Conservation (phyloP, 805 yeast species). For the Saturnispora hagleri region DNA sequence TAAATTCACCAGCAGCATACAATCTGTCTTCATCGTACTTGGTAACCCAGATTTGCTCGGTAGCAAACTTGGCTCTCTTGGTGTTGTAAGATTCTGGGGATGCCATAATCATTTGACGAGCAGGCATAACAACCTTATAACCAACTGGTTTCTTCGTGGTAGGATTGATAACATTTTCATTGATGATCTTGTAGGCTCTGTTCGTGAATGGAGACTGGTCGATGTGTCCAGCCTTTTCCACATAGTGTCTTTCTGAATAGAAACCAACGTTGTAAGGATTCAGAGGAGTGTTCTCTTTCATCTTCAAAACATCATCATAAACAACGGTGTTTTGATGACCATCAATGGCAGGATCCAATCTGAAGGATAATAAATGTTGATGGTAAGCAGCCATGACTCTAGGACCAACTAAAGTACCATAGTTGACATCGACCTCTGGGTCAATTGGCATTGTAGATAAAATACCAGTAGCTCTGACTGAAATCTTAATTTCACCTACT, state of each 20-base stretch:
- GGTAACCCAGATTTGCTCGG: slow-evolving; percentile 76
- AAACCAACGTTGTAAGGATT: slow-evolving; percentile 70
- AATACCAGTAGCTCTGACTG: slow-evolving; percentile 81
- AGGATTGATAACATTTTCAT: slow-evolving; percentile 63
- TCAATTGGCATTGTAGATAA: slow-evolving; percentile 79
- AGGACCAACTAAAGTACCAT: slow-evolving; percentile 73
- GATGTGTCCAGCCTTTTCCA: slow-evolving; percentile 62
- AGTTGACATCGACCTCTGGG: slow-evolving; percentile 45
- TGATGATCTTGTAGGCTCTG: slow-evolving; percentile 67
- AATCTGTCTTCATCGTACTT: slow-evolving; percentile 64
- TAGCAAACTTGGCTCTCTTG: slow-evolving; percentile 66
- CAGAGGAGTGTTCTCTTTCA: slow-evolving; percentile 42
- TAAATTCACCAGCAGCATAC: slow-evolving; percentile 79
- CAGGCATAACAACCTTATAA: slow-evolving; percentile 65
- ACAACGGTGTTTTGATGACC: slow-evolving; percentile 71
- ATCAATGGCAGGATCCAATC: slow-evolving; percentile 76
- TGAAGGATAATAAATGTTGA: slow-evolving; percentile 70
- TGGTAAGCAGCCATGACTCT: slow-evolving; percentile 79
- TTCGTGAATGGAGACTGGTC: slow-evolving; percentile 71
- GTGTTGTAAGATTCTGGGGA: slow-evolving; percentile 52
- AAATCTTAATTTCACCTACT: slow-evolving; percentile 70
- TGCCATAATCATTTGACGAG: slow-evolving; percentile 68
- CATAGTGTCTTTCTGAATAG: slow-evolving; percentile 48
- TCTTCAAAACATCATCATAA: slow-evolving; percentile 58
- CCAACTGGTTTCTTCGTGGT: slow-evolving; percentile 65